Evolutionary conservation across 2,329 filamentous ascomycete species (phyloP).

Genomic region (Neonectria magnoliae): DNA sequence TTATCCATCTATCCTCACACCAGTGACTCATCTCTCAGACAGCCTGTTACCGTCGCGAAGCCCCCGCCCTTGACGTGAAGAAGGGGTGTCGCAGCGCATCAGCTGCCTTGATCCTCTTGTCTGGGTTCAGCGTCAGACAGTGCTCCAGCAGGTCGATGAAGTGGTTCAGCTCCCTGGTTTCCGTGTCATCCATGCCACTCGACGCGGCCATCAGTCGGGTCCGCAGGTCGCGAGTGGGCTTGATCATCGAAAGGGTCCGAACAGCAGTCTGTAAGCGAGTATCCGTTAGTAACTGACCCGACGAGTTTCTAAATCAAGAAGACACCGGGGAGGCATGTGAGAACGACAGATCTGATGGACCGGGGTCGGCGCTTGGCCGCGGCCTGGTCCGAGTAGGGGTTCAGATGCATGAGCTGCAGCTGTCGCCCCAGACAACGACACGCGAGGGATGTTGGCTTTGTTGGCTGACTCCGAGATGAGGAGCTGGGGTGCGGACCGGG

Average conservation of each 20-base stretch:
- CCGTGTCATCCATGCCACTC: constrained; percentile 76
- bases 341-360: constrained; percentile 20
- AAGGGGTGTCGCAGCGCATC: constrained; percentile 93
- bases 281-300: constrained; percentile 34
- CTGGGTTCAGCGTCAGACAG: constrained; percentile 88
- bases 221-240: constrained; percentile 84
- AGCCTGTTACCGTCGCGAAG: constrained; percentile 37
- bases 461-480: constrained; percentile 31
- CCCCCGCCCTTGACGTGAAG: constrained; percentile 62
- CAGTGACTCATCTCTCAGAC: constrained; percentile 7
- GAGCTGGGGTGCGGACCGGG: constrained; percentile 29
- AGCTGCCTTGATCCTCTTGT: constrained; percentile 86
- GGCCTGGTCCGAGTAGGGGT: neutral
- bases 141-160: constrained; percentile 91
- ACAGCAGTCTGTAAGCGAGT: constrained; percentile 66
- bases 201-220: constrained; percentile 80
- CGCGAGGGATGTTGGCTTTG: constrained; percentile 34
- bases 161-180: constrained; percentile 79
- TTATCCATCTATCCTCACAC: constrained; percentile 17
- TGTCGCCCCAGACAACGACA: constrained; percentile 21
- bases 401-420: constrained; percentile 27
- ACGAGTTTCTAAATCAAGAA: constrained; percentile 28
- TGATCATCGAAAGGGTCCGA: constrained; percentile 74
- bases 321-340: constrained; percentile 10
- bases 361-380: constrained; percentile 29